Percentiles rank a stretch among this genome's conserved stretches.
Evolutionary conservation across 371 early-diverging fungal genomes (phyloP).

Genomic region (Rozella allomycis): DNA sequence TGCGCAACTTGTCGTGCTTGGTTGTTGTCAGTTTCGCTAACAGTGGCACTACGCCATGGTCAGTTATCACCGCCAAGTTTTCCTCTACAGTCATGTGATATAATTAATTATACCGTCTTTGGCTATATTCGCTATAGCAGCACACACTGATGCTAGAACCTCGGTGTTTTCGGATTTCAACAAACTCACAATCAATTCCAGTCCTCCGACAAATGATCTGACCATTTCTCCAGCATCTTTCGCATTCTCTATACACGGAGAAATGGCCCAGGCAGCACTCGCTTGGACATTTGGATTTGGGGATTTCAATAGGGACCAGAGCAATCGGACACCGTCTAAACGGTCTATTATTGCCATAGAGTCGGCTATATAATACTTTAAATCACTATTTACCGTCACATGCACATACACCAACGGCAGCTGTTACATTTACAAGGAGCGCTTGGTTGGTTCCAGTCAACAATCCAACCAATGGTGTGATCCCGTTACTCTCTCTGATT

Average conservation of each 20-base stretch:
- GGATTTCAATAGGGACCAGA: slow-evolving; percentile 34
- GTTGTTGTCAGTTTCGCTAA: slow-evolving; percentile 28
- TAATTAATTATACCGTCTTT: slow-evolving; percentile 11
- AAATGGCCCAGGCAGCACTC: slow-evolving; percentile 35
- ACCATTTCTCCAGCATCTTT: slow-evolving; percentile 40
- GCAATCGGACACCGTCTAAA: slow-evolving; percentile 30
- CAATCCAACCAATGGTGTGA: slow-evolving; percentile 27
- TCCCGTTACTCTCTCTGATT: slow-evolving; percentile 26
- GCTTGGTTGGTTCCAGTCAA: slow-evolving; percentile 29
- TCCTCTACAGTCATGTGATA: slow-evolving; percentile 13
- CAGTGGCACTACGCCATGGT: slow-evolving; percentile 37
- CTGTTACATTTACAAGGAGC: slow-evolving; percentile 30
- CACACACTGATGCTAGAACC: slow-evolving; percentile 30
- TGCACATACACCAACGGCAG: slow-evolving; percentile 30
- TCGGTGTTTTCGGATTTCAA: slow-evolving; percentile 27
- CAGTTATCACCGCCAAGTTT: slow-evolving; percentile 39
- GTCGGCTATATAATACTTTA: slow-evolving; percentile 9
- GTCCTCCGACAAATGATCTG: slow-evolving; percentile 34
- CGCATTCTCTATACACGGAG: slow-evolving; percentile 34
- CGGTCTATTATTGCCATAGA: slow-evolving; percentile 32
- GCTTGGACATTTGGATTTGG: slow-evolving; percentile 26
- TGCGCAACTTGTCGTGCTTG: slow-evolving; percentile 23
- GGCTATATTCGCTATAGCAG: slow-evolving; percentile 36
- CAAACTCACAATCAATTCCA: slow-evolving; percentile 32
- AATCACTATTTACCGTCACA: slow-evolving; percentile 11